phyloP scores from a whole-genome alignment of 768 basidiomycete species.

The Crepidotus variabilis region DNA sequence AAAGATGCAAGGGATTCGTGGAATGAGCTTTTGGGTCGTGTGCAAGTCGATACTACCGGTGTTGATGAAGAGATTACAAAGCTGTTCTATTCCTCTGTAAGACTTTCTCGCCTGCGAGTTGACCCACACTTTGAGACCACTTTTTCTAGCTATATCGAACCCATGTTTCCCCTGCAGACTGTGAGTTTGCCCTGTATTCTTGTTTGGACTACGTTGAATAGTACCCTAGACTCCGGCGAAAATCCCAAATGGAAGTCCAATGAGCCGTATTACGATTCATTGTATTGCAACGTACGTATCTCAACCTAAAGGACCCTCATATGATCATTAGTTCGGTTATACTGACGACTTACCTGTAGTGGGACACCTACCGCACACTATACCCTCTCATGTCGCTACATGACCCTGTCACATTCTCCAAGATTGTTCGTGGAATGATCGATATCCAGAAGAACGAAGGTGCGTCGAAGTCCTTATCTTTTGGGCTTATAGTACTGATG shows the following conservation, averaged over 20 bases:
- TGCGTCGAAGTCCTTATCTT: conserved; percentile 10
- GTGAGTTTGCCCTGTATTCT: conserved; percentile 28
- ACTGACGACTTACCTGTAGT: conserved; percentile 27
- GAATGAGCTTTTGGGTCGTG: conserved; percentile 53
- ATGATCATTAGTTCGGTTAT: background rate
- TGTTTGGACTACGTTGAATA: background rate
- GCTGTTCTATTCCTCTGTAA: conserved; percentile 58
- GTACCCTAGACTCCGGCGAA: conserved; percentile 50
- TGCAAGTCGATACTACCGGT: conserved; percentile 47
- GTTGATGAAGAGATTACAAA: conserved; percentile 47
- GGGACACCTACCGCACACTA: conserved; percentile 64
- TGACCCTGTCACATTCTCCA: conserved; percentile 54
- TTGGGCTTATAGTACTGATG: background rate
- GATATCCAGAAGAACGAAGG: conserved; percentile 67
- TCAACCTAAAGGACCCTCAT: background rate
- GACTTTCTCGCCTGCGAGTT: conserved; percentile 8
- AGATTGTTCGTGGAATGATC: conserved; percentile 61
- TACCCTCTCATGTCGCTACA: conserved; percentile 63
- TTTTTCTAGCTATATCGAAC: conserved; percentile 47
- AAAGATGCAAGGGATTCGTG: conserved; percentile 41
- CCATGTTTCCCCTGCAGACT: conserved; percentile 63
- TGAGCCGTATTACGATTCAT: conserved; percentile 64
- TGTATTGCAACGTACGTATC: conserved; percentile 60
- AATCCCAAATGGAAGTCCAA: conserved; percentile 61
- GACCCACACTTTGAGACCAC: background rate